Percentiles rank a stretch among this genome's conserved stretches.
Conservation (phyloP, 768 basidiomycete species). For the Termitomyces sp. region DNA sequence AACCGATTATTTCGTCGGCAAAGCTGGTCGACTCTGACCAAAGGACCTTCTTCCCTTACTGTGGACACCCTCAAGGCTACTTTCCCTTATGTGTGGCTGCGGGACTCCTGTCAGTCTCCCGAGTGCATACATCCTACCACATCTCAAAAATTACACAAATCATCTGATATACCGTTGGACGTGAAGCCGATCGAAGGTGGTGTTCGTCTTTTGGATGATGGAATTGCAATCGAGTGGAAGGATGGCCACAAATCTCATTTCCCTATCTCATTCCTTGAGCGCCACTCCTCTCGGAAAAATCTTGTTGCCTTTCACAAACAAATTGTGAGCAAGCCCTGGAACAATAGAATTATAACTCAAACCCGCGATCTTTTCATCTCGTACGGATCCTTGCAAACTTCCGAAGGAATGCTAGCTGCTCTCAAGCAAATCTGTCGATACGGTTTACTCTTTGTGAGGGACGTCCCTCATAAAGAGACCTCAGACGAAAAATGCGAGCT, state of each 20-base stretch:
- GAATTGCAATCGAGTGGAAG: constrained; percentile 51
- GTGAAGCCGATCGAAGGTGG: constrained; percentile 42
- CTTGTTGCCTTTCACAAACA: constrained; percentile 19
- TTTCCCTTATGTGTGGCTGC: constrained; percentile 75
- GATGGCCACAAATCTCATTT: constrained; percentile 63
- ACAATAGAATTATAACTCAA: constrained; percentile 14
- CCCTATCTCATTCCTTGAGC: constrained; percentile 37
- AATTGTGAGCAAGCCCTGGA: constrained; percentile 11
- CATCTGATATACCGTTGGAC: constrained; percentile 59
- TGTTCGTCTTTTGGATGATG: constrained; percentile 38
- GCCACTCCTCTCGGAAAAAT: constrained; percentile 37
- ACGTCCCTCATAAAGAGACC: constrained; percentile 64
- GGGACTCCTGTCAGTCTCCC: constrained; percentile 75
- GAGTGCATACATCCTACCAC: constrained; percentile 76
- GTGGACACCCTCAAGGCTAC: constrained; percentile 38
- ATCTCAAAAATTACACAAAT: constrained; percentile 69
- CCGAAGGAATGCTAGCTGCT: constrained; percentile 47
- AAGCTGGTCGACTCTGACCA: constrained; percentile 22
- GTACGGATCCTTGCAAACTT: constrained; percentile 48
- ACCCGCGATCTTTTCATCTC: constrained; percentile 47
- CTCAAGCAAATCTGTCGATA: constrained; percentile 69
- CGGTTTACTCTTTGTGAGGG: constrained; percentile 70
- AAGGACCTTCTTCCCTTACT: constrained; percentile 26
- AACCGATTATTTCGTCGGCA: not conserved
- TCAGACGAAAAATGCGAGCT: constrained; percentile 64